These are phyloP conservation scores for Malassezia nana DNA, from an alignment of 1,284 basidiomycete genomes.

Conservation along the genomic window DNA sequence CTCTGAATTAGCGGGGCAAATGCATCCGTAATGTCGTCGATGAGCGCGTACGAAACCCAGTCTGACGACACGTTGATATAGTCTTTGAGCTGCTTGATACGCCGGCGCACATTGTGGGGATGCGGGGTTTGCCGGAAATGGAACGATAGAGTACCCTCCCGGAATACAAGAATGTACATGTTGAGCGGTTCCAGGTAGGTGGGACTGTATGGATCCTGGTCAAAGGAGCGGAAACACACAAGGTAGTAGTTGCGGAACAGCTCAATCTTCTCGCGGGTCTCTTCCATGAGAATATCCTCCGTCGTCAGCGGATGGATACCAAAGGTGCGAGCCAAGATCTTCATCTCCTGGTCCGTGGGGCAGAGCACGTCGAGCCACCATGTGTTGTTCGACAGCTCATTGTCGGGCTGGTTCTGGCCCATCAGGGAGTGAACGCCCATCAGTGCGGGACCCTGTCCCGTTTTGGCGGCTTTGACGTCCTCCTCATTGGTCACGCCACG, in stretches of 20 bases:
- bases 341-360: constrained; percentile 98
- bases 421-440: constrained; percentile 9
- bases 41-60: constrained; percentile 99
- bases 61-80: constrained; percentile 98
- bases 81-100: constrained; percentile 98
- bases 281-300: constrained; percentile 98
- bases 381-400: constrained; percentile 60
- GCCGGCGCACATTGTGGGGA: constrained; percentile 89
- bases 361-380: constrained; percentile 97
- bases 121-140: constrained; percentile 95
- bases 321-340: constrained; percentile 68
- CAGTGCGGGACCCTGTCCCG: constrained; percentile 15
- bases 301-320: constrained; percentile 94
- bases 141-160: constrained; percentile 94
- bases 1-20: constrained; percentile 96
- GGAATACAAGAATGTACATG: constrained; percentile 99
- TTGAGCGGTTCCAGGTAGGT: constrained; percentile 96
- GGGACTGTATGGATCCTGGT: constrained; percentile 94
- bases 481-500: constrained; percentile 51
- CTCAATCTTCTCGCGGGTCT: constrained; percentile 98
- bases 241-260: constrained; percentile 97
- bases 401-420: background rate
- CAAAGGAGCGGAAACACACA: constrained; percentile 97
- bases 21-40: constrained; percentile 98
- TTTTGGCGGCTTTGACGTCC: constrained; percentile 11